Percentiles rank a stretch among this genome's conserved stretches.
phyloP scores from a whole-genome alignment of 306 rosid genomes.

The Quercus parvula region DNA sequence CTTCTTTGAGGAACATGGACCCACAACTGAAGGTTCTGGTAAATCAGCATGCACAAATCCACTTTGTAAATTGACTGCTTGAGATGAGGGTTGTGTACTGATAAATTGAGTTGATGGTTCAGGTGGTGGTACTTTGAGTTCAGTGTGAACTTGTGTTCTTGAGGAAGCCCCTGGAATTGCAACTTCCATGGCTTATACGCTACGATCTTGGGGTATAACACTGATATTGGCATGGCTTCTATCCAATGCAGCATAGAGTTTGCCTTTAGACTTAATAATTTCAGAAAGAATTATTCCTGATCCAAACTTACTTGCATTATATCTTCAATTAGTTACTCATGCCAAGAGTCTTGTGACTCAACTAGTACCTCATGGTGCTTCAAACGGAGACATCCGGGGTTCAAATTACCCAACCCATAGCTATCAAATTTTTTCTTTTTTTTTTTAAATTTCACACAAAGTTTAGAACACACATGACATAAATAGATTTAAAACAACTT shows the following conservation, averaged over 20 bases:
- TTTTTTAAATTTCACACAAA: not conserved
- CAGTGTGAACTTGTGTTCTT: too few relatives aligned
- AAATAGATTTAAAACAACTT: not conserved
- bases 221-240: too few relatives aligned
- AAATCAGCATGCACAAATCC: conserved; percentile 24
- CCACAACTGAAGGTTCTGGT: conserved; percentile 5
- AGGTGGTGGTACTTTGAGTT: too few relatives aligned
- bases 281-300: conserved; percentile 30
- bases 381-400: too few relatives aligned
- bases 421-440: too few relatives aligned
- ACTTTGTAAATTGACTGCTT: conserved; percentile 12
- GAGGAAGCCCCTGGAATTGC: too few relatives aligned
- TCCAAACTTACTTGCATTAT: conserved; percentile 28
- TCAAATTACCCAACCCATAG: too few relatives aligned
- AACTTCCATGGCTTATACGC: too few relatives aligned
- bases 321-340: not conserved
- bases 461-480: not conserved
- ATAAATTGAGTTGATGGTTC: too few relatives aligned
- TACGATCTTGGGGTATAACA: not conserved
- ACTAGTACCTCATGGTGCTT: too few relatives aligned
- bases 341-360: too few relatives aligned
- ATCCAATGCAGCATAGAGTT: conserved; percentile 10
- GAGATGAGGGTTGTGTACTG: not conserved
- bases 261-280: conserved; percentile 44
- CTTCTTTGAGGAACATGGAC: conserved; percentile 30